Conservation (phyloP, 495 filamentous ascomycete genomes). For the Penicillium subrubescens region DNA sequence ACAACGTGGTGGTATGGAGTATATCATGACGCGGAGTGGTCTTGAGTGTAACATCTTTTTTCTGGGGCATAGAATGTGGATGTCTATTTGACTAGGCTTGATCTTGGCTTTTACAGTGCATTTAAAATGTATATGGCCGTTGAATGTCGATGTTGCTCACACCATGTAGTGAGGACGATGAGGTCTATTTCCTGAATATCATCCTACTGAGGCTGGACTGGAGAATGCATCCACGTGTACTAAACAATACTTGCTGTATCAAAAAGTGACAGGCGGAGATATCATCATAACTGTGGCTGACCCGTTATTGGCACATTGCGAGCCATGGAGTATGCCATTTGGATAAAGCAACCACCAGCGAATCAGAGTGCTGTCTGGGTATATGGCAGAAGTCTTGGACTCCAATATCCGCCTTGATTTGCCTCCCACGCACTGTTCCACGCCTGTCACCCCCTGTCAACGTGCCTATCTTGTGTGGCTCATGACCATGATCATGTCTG, state of each 20-base stretch:
- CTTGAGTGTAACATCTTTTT: conserved; percentile 5
- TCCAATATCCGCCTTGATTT: conserved; percentile 14
- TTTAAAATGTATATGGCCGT: background rate
- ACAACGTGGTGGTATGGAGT: conserved; percentile 11
- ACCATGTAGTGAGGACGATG: background rate
- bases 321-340: conserved; percentile 24
- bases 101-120: background rate
- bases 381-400: conserved; percentile 1
- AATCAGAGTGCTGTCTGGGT: conserved; percentile 15
- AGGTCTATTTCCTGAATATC: background rate
- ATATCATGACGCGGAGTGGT: conserved; percentile 16
- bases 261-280: conserved; percentile 1
- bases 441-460: conserved; percentile 15
- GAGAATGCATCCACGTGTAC: background rate
- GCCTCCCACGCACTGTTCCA: conserved; percentile 17
- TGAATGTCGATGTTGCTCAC: background rate
- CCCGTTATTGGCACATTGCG: conserved; percentile 13
- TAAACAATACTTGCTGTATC: background rate
- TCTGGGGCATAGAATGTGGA: background rate
- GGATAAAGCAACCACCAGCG: conserved; percentile 11
- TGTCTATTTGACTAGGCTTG: background rate
- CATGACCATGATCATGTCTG: background rate
- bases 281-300: conserved; percentile 3
- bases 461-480: conserved; percentile 11
- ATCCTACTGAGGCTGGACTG: background rate